Evolutionary conservation across 2,329 filamentous ascomycete genomes (phyloP).

Genomic region (Pyricularia grisea): DNA sequence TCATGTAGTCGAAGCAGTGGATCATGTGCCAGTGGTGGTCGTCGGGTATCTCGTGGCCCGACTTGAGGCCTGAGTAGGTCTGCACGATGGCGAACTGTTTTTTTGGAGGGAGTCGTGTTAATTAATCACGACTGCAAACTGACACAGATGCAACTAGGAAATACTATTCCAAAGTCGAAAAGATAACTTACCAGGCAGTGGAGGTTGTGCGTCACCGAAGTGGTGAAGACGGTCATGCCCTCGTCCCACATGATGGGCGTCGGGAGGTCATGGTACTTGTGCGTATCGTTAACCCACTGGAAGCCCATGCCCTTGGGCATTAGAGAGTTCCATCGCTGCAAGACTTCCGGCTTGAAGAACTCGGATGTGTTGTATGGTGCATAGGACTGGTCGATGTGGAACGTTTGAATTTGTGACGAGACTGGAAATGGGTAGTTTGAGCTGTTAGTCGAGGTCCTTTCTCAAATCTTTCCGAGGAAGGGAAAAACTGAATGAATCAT

Average conservation of each 20-base stretch:
- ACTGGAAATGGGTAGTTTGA: slow-evolving; percentile 13
- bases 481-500: slow-evolving; percentile 4
- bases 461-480: background rate
- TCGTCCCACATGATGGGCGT: slow-evolving; percentile 23
- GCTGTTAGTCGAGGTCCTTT: background rate
- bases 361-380: slow-evolving; percentile 24
- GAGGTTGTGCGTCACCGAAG: slow-evolving; percentile 25
- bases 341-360: slow-evolving; percentile 24
- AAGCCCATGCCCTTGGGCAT: slow-evolving; percentile 27
- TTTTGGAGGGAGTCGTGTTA: slow-evolving; percentile 4
- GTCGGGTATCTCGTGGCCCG: slow-evolving; percentile 26
- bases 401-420: slow-evolving; percentile 20
- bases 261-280: slow-evolving; percentile 25
- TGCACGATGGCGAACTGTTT: slow-evolving; percentile 29
- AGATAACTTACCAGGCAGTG: slow-evolving; percentile 20
- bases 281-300: slow-evolving; percentile 24
- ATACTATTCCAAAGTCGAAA: background rate
- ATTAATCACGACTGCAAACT: too few species aligned
- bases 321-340: slow-evolving; percentile 24
- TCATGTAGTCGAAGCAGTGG: slow-evolving; percentile 35
- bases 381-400: slow-evolving; percentile 23
- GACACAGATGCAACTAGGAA: too few species aligned
- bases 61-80: slow-evolving; percentile 31
- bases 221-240: slow-evolving; percentile 24
- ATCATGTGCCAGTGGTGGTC: slow-evolving; percentile 38